phyloP scores from a whole-genome alignment of 495 filamentous ascomycete species.

The Daldinia loculata region DNA sequence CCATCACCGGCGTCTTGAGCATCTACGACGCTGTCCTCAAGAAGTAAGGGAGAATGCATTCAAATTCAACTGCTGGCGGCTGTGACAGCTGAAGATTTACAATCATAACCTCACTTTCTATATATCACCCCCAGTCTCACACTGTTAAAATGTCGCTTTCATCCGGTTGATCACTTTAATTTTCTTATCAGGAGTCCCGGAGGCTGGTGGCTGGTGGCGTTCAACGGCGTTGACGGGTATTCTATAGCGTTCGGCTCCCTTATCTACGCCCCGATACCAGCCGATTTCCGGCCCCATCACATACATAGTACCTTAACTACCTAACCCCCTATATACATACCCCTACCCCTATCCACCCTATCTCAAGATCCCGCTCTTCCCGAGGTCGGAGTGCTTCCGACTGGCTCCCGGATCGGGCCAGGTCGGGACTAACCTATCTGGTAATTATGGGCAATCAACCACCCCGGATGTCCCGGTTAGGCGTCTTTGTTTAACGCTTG shows the following conservation, averaged over 20 bases:
- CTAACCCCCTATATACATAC: neutral
- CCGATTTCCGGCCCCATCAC: constrained; percentile 24
- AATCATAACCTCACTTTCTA: neutral
- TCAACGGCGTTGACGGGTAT: constrained; percentile 42
- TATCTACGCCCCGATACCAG: constrained; percentile 34
- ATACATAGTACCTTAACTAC: constrained; percentile 1
- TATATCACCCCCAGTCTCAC: constrained; percentile 3
- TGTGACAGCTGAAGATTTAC: neutral
- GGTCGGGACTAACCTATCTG: neutral
- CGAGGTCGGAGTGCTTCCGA: neutral
- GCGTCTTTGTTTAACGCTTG: neutral
- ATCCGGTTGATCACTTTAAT: constrained; percentile 11
- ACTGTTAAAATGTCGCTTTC: constrained; percentile 1
- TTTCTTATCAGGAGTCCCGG: constrained; percentile 8
- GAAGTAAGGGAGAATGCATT: constrained; percentile 59
- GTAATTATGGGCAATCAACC: neutral
- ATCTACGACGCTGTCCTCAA: constrained; percentile 86
- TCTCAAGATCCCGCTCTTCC: neutral
- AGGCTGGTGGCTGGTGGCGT: constrained; percentile 29
- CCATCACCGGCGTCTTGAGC: constrained; percentile 72
- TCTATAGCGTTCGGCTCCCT: constrained; percentile 28
- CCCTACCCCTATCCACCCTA: neutral
- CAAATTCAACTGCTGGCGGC: neutral
- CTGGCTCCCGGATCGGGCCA: neutral
- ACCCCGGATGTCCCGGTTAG: neutral